Conservation (phyloP, 192 early-diverging fungal species). For the Pecoramyces ruminantium region DNA sequence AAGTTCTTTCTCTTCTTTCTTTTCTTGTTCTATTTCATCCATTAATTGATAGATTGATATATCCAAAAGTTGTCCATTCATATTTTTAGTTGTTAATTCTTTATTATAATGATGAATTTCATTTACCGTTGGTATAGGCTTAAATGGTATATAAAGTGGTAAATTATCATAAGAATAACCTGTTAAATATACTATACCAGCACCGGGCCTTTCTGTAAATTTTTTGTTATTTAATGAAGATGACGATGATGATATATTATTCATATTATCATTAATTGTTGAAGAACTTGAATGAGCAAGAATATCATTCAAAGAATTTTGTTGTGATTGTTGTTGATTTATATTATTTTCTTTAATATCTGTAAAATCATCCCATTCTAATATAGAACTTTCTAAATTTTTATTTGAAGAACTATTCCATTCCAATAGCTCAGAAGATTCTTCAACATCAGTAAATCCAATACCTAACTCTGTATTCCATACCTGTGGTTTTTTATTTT, state of each 20-base stretch:
- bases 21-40: no score
- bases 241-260: no score
- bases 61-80: conserved; percentile 1
- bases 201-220: neutral
- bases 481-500: neutral
- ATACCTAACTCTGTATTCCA: neutral
- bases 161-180: neutral
- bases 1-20: neutral
- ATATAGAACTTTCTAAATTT: neutral
- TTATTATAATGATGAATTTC: neutral
- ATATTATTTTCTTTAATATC: neutral
- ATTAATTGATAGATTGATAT: conserved; percentile 11
- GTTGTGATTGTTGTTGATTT: no score
- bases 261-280: no score
- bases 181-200: neutral
- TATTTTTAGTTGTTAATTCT: neutral
- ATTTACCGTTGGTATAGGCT: neutral
- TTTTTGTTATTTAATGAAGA: neutral
- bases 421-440: neutral
- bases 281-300: no score
- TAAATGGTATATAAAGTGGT: neutral
- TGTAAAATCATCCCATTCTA: neutral
- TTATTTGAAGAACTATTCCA: neutral
- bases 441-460: neutral
- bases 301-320: no score